Evolutionary conservation across 1,284 basidiomycete genomes (phyloP).

Genomic region (Naganishia liquefaciens): DNA sequence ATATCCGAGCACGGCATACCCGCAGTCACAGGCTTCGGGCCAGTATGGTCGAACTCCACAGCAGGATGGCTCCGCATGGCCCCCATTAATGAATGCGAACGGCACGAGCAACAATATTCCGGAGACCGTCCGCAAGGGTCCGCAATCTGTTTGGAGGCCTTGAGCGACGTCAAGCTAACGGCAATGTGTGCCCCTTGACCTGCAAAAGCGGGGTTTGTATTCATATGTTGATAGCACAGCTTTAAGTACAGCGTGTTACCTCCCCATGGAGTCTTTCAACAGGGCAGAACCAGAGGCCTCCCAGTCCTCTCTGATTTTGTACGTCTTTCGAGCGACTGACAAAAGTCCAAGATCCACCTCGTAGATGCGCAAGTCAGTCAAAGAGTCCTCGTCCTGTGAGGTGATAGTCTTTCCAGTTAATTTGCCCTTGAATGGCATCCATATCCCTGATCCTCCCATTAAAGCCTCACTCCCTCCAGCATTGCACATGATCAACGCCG

Average conservation of each 20-base stretch:
- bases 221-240: not conserved
- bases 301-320: slow-evolving; percentile 47
- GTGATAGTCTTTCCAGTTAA: slow-evolving; percentile 34
- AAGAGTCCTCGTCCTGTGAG: slow-evolving; percentile 5
- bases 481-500: slow-evolving; percentile 49
- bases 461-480: slow-evolving; percentile 46
- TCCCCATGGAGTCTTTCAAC: not conserved
- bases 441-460: slow-evolving; percentile 48
- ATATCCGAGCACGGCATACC: not conserved
- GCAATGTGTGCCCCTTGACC: too few species aligned
- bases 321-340: slow-evolving; percentile 41
- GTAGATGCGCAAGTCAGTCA: slow-evolving; percentile 32
- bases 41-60: not conserved
- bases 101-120: not conserved
- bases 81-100: not conserved
- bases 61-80: slow-evolving; percentile 13
- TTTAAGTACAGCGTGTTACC: not conserved
- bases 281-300: not conserved
- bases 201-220: too few species aligned
- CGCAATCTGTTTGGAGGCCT: slow-evolving; percentile 23
- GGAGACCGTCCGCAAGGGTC: not conserved
- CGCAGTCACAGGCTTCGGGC: not conserved
- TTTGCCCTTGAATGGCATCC: slow-evolving; percentile 45
- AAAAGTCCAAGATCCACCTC: slow-evolving; percentile 43
- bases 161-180: too few species aligned